phyloP scores from a whole-genome alignment of 1,139 yeast genomes.

The Diutina catenulata region DNA sequence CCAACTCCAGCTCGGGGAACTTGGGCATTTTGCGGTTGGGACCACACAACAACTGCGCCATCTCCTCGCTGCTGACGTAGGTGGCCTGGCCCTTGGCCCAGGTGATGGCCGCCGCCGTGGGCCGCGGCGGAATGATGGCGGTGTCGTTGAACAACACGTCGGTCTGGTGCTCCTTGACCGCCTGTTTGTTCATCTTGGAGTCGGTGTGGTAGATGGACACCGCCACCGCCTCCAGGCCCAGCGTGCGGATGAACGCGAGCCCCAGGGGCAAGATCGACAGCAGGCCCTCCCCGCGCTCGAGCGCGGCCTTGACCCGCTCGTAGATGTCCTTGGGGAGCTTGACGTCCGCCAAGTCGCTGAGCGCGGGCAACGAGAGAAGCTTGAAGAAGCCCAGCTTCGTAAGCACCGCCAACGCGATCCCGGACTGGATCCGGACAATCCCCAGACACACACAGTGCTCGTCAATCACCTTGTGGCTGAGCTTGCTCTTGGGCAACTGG shows the following conservation, averaged over 20 bases:
- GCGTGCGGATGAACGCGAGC: not conserved
- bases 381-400: conserved; percentile 28
- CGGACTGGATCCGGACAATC: conserved; percentile 19
- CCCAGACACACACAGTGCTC: conserved; percentile 46
- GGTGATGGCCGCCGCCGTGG: conserved; percentile 66
- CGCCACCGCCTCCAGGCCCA: not conserved
- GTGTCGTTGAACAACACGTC: conserved; percentile 51
- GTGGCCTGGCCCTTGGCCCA: conserved; percentile 75
- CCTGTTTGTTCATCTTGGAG: conserved; percentile 24
- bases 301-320: conserved; percentile 14
- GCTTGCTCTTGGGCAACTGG: conserved; percentile 46
- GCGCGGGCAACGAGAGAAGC: conserved; percentile 27
- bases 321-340: conserved; percentile 24
- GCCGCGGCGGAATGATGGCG: conserved; percentile 63
- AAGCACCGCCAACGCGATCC: conserved; percentile 25
- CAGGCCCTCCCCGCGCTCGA: conserved; percentile 15
- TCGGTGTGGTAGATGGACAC: conserved; percentile 8
- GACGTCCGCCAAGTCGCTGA: conserved; percentile 26
- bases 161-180: conserved; percentile 15
- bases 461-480: conserved; percentile 54
- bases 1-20: conserved; percentile 43
- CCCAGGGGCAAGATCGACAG: conserved; percentile 51
- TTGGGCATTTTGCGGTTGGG: conserved; percentile 44
- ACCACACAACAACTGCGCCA: conserved; percentile 48
- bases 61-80: conserved; percentile 45